Percentiles rank a stretch among this genome's conserved stretches.
phyloP scores from a whole-genome alignment of 371 early-diverging fungal genomes.

The Syncephalastrum racemosum region DNA sequence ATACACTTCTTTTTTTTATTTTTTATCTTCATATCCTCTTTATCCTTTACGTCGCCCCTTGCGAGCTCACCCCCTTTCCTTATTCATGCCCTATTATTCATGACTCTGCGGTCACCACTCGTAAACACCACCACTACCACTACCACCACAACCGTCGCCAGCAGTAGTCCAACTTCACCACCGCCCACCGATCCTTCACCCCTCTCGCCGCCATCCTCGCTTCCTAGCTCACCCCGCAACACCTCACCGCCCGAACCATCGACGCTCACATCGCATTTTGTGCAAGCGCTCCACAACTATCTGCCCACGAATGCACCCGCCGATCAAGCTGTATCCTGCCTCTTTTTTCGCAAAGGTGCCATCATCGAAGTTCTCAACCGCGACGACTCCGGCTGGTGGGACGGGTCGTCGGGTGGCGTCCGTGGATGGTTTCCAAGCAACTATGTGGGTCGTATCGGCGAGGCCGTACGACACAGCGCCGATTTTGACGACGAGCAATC shows the following conservation, averaged over 20 bases:
- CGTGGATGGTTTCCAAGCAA: conserved; percentile 57
- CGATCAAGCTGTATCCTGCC: conserved; percentile 37
- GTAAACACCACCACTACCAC: too few species aligned
- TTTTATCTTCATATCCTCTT: conserved; percentile 8
- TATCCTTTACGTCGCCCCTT: conserved; percentile 7
- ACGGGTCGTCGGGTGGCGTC: conserved; percentile 42
- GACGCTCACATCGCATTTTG: conserved; percentile 39
- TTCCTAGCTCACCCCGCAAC: conserved; percentile 19
- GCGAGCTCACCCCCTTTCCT: conserved; percentile 5
- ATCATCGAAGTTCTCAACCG: conserved; percentile 53
- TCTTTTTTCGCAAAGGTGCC: conserved; percentile 46
- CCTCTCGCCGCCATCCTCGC: conserved; percentile 17
- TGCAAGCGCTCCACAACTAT: conserved; percentile 51
- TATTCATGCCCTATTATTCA: too few species aligned
- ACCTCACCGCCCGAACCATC: conserved; percentile 11
- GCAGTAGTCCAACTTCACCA: conserved; percentile 4
- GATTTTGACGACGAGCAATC: conserved; percentile 44
- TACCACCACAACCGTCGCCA: too few species aligned
- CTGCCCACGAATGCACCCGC: conserved; percentile 38
- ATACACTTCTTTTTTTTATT: conserved; percentile 9
- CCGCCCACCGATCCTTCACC: conserved; percentile 11
- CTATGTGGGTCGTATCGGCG: conserved; percentile 49
- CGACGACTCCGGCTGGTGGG: conserved; percentile 57
- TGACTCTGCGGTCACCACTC: too few species aligned
- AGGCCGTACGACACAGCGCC: conserved; percentile 28